A percentile compares a stretch with the other conserved stretches of the same genome.
Conservation (phyloP, 2,329 filamentous ascomycete species). For the Myriosclerotinia scirpicola region DNA sequence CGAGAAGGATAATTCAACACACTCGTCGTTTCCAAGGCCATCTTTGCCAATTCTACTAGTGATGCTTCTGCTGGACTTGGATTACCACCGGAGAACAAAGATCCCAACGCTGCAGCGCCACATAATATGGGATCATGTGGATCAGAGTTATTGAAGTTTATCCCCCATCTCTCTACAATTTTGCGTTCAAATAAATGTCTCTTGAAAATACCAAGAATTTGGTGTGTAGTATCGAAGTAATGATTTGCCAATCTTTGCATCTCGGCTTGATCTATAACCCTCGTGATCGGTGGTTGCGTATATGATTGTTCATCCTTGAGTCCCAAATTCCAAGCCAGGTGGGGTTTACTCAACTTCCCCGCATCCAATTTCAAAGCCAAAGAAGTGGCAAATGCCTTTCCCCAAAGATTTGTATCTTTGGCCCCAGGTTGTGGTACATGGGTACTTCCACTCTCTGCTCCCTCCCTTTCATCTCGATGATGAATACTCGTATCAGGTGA, state of each 20-base stretch:
- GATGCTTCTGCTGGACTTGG: conserved; percentile 35
- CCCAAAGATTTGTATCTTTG: conserved; percentile 17
- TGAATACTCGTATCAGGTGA: conserved; percentile 19
- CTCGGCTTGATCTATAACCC: conserved; percentile 24
- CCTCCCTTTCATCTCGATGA: conserved; percentile 18
- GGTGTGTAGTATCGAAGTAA: conserved; percentile 39
- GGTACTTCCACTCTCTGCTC: conserved; percentile 15
- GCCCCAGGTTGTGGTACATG: neutral
- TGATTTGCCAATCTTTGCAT: conserved; percentile 31
- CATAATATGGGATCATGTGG: conserved; percentile 39
- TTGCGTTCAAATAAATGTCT: conserved; percentile 32
- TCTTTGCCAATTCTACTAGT: conserved; percentile 33
- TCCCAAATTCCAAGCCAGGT: conserved; percentile 43
- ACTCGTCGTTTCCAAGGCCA: conserved; percentile 30
- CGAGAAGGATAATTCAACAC: conserved; percentile 26
- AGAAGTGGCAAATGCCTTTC: conserved; percentile 19
- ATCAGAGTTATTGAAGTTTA: conserved; percentile 33
- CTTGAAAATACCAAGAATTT: conserved; percentile 41
- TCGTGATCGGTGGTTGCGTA: conserved; percentile 30
- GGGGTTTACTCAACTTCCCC: conserved; percentile 36
- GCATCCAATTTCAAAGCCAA: conserved; percentile 21
- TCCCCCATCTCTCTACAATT: conserved; percentile 39
- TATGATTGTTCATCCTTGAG: conserved; percentile 35
- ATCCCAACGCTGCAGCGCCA: conserved; percentile 41
- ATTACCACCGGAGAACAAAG: conserved; percentile 38